These are phyloP conservation scores for Rubia balearica DNA, from an alignment of 305 asterid species.

Conservation along the genomic window DNA sequence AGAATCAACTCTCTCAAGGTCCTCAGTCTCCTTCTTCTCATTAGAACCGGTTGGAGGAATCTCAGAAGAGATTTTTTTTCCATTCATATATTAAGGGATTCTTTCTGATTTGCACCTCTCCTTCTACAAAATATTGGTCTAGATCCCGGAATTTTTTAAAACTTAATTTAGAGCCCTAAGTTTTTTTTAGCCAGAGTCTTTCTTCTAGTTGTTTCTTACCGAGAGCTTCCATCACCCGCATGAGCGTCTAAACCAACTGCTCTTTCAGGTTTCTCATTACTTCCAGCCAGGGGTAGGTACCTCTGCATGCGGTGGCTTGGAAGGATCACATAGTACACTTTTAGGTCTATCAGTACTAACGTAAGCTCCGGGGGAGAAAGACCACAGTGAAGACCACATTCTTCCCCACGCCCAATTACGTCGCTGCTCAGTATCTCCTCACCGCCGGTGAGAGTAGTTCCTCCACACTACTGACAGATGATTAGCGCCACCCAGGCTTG, in stretches of 20 bases:
- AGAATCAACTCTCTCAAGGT: constrained; percentile 16
- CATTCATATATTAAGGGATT: constrained; percentile 27
- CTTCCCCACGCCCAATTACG: no score
- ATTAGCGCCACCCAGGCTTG: no score
- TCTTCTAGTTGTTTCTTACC: constrained; percentile 30
- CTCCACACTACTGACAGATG: no score
- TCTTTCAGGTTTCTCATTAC: constrained; percentile 20
- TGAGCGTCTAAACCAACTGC: constrained; percentile 25
- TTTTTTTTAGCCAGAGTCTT: constrained; percentile 43
- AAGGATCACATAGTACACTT: constrained; percentile 21
- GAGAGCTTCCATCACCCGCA: constrained; percentile 24
- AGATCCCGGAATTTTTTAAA: constrained; percentile 47
- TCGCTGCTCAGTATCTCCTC: no score
- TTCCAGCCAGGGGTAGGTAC: constrained; percentile 21
- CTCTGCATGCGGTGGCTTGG: constrained; percentile 23
- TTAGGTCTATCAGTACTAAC: constrained; percentile 20
- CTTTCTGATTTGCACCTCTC: constrained; percentile 33
- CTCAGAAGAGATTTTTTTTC: constrained; percentile 20
- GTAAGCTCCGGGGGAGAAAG: background rate
- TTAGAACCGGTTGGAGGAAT: constrained; percentile 20
- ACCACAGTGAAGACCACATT: no score
- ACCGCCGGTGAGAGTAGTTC: no score
- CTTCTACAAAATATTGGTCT: constrained; percentile 32
- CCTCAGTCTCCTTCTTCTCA: constrained; percentile 25
- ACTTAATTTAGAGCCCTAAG: constrained; percentile 40